Conservation (phyloP, 306 rosid genomes). For the Pachyrhizus erosus region DNA sequence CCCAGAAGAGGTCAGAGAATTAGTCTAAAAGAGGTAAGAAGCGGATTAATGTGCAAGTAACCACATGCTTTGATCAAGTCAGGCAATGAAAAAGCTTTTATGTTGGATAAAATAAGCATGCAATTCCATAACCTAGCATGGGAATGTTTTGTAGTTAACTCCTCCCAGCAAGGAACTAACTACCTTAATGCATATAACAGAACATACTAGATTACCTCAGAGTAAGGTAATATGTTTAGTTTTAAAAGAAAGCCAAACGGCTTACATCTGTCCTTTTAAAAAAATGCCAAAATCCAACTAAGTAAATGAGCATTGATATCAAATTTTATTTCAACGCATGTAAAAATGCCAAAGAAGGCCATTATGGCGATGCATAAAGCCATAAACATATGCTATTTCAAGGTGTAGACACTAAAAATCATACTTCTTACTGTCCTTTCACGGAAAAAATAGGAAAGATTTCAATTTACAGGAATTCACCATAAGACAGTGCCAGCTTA, state of each 20-base stretch:
- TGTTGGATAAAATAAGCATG: neutral
- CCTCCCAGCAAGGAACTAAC: conserved; percentile 22
- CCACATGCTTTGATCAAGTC: neutral
- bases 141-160: neutral
- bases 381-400: neutral
- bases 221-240: neutral
- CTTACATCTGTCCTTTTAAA: neutral
- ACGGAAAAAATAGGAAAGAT: conserved; percentile 21
- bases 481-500: conserved; percentile 5
- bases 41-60: neutral
- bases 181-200: neutral
- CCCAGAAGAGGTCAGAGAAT: conserved; percentile 2
- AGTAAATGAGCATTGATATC: conserved; percentile 2
- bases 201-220: neutral
- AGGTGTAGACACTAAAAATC: neutral
- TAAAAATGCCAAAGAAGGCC: neutral
- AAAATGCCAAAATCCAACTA: neutral
- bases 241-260: neutral
- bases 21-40: neutral
- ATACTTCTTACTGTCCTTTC: neutral
- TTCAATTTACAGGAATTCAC: conserved; percentile 3
- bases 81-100: neutral
- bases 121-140: neutral
- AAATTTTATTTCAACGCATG: conserved; percentile 17
- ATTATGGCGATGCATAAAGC: neutral